A percentile compares a stretch with the other conserved stretches of the same genome.
phyloP scores from a whole-genome alignment of 108 stramenopile species.

The Skeletonema costatum region DNA sequence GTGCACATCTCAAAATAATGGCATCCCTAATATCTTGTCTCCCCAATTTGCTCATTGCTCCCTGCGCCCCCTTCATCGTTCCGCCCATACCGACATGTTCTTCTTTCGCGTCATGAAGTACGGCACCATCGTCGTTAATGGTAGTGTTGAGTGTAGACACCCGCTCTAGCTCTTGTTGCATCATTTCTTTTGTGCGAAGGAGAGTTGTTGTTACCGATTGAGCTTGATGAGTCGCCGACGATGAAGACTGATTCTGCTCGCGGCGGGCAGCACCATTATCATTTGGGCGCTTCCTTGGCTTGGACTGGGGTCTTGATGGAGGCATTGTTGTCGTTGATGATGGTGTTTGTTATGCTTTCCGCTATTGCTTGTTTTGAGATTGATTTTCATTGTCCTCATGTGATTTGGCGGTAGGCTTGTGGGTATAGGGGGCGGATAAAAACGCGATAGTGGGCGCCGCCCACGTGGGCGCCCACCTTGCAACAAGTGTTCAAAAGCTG shows the following conservation, averaged over 20 bases:
- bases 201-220: conserved; percentile 44
- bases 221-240: conserved; percentile 42
- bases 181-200: conserved; percentile 38
- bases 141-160: conserved; percentile 24
- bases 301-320: background rate
- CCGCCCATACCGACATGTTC: conserved; percentile 47
- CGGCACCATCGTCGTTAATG: conserved; percentile 33
- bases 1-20: conserved; percentile 29
- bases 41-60: conserved; percentile 23
- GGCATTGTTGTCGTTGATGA: background rate
- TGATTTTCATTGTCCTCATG: no score
- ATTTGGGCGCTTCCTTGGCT: background rate
- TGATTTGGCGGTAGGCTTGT: no score
- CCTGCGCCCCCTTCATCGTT: conserved; percentile 40
- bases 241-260: background rate
- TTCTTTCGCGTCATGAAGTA: conserved; percentile 19
- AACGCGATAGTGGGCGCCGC: no score
- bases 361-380: no score
- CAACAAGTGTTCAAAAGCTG: no score
- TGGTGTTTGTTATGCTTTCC: no score
- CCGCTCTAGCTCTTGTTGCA: conserved; percentile 39
- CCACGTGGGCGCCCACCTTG: no score
- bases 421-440: no score
- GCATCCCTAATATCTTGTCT: conserved; percentile 48
- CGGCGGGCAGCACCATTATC: background rate